Evolutionary conservation across 441 rosid species (phyloP), one percentile per base, ranked within the genome.

Genomic region (Brassica hybrid): DNA sequence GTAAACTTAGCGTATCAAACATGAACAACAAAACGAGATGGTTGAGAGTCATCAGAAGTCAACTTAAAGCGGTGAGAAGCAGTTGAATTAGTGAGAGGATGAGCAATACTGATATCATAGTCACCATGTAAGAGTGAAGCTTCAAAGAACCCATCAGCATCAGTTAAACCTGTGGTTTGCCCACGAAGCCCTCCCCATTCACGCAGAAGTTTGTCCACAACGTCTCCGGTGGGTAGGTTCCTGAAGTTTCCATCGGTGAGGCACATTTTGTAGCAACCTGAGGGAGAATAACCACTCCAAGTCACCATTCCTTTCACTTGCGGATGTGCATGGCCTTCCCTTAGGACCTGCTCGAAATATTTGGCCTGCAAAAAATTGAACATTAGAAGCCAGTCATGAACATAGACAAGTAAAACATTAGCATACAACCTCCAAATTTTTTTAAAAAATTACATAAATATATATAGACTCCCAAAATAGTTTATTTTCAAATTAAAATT

Each of bases 321-420:
- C 6, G 85, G 88, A 61, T 89, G 89, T 3, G 88, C 65, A 19
- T 83, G 79, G 5, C 67, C 91, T 74, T 87, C 93, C 67, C 85
- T 86, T 19, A 89, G 64, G 38, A 89, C 73, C 56, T 83, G 80
- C 73, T 89, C 91, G 66, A 87, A 74, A 82, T 67, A 82, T 18
- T 23, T 18, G 63, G 86, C 87, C 89, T 77, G 54, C 61, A 48
- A 34, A 19, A 45, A 16, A 19, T 1, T 18, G 5, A 60, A 17
- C 50, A 56, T 69, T 11, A 50, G 21, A 41, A 30, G 1, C 43
- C 43, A 2, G 2, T 38, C 2, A 25, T 41, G 48, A 1, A 0
- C 4, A 41, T 41, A 1, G 48, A 3, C 48, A 41, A 10, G 50
- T 43, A 43, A 41, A 12, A 43, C 50, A 43, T 43, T 43, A 5